Percentiles rank a stretch among this genome's conserved stretches.
These are phyloP conservation scores for Daedaleopsis sinensis DNA, from an alignment of 768 basidiomycete genomes.

Conservation along the genomic window DNA sequence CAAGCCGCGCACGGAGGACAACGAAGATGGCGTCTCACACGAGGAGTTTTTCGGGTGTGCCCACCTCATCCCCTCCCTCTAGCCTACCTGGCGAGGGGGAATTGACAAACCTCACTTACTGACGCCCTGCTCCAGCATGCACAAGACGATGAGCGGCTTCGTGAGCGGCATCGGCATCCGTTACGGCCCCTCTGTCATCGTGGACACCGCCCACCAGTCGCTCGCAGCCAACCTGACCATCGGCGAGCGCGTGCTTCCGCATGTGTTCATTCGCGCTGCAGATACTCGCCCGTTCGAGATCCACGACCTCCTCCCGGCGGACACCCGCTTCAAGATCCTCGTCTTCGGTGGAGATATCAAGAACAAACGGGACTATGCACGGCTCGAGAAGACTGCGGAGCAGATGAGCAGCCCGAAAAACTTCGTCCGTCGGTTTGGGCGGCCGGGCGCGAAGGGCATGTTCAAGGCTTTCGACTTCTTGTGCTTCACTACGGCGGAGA, in stretches of 20 bases:
- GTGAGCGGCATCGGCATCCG: slow-evolving; percentile 52
- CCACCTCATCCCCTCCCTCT: neutral
- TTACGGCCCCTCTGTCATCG: slow-evolving; percentile 45
- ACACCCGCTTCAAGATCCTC: slow-evolving; percentile 53
- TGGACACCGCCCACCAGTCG: slow-evolving; percentile 38
- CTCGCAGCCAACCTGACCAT: slow-evolving; percentile 44
- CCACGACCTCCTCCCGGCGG: slow-evolving; percentile 52
- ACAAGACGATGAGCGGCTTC: slow-evolving; percentile 49
- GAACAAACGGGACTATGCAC: slow-evolving; percentile 23
- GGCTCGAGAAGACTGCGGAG: slow-evolving; percentile 25
- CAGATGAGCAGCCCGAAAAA: slow-evolving; percentile 15
- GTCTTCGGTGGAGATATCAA: slow-evolving; percentile 45
- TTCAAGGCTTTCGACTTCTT: slow-evolving; percentile 18
- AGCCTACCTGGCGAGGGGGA: too few relatives aligned
- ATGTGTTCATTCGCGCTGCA: slow-evolving; percentile 48
- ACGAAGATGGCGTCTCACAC: slow-evolving; percentile 50
- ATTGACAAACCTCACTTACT: neutral
- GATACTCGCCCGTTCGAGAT: slow-evolving; percentile 51
- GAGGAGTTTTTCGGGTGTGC: slow-evolving; percentile 49
- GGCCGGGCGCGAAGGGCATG: neutral
- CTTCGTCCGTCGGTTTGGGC: slow-evolving; percentile 23
- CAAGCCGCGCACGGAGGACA: slow-evolving; percentile 45
- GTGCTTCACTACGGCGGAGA: slow-evolving; percentile 18
- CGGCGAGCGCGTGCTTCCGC: slow-evolving; percentile 54
- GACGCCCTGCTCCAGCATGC: slow-evolving; percentile 34